A percentile compares a stretch with the other conserved stretches of the same genome.
These are phyloP conservation scores for Oehlia diaphana DNA, from an alignment of 192 early-diverging fungal species.

Conservation along the genomic window DNA sequence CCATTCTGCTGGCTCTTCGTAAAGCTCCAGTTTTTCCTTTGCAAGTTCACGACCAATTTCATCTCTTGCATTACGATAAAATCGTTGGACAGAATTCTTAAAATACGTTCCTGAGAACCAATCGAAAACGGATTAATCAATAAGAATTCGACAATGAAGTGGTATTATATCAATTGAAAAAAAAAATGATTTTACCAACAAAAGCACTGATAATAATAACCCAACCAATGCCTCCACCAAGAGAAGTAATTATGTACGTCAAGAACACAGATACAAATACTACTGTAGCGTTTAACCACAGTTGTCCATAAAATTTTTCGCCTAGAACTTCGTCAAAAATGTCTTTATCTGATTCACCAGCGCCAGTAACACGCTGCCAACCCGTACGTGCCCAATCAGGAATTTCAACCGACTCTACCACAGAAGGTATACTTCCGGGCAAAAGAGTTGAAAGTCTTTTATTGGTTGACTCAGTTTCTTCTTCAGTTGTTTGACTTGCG, in stretches of 20 bases:
- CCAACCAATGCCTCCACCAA: conserved; percentile 27
- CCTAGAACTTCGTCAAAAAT: conserved; percentile 20
- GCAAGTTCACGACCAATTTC: conserved; percentile 69
- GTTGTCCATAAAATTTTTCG: conserved; percentile 20
- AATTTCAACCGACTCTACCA: neutral
- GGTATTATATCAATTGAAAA: neutral
- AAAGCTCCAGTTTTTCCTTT: conserved; percentile 46
- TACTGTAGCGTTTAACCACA: conserved; percentile 25
- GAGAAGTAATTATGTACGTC: conserved; percentile 18
- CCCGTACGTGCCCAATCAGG: conserved; percentile 23
- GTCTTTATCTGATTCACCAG: neutral
- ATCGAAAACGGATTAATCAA: neutral
- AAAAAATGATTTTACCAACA: conserved; percentile 13
- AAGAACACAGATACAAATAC: conserved; percentile 18
- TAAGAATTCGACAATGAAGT: neutral
- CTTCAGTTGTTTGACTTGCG: neutral
- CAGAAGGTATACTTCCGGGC: conserved; percentile 16
- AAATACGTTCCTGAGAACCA: conserved; percentile 64
- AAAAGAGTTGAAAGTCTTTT: neutral
- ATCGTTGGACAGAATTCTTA: conserved; percentile 68
- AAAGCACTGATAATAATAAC: conserved; percentile 20
- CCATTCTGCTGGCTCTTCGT: conserved; percentile 80
- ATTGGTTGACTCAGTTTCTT: neutral
- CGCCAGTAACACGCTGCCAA: conserved; percentile 10
- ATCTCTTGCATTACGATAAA: conserved; percentile 67